Evolutionary conservation across 768 basidiomycete genomes (phyloP).

Genomic region (Trametes sanguinea): DNA sequence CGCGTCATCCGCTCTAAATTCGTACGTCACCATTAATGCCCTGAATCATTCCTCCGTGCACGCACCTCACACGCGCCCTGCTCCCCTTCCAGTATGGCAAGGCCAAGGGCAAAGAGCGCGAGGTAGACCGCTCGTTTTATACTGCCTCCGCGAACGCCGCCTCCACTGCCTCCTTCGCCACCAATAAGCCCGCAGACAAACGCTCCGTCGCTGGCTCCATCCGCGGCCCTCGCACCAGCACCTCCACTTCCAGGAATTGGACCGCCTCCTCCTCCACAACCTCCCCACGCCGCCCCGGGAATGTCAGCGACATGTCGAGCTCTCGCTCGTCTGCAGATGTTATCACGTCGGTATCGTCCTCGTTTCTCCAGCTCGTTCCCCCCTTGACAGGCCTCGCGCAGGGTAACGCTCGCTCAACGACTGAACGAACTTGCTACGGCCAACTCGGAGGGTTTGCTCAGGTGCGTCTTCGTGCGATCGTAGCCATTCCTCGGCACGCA

Average conservation of each 20-base stretch:
- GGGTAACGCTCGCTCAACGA: conserved; percentile 76
- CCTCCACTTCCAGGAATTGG: conserved; percentile 23
- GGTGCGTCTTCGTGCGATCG: conserved; percentile 39
- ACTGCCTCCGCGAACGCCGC: conserved; percentile 21
- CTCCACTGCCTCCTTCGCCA: conserved; percentile 21
- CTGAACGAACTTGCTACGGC: conserved; percentile 80
- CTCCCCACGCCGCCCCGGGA: conserved; percentile 16
- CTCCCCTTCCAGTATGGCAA: conserved; percentile 33
- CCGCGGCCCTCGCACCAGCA: conserved; percentile 18
- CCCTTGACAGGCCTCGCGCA: conserved; percentile 36
- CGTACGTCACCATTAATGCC: conserved; percentile 30
- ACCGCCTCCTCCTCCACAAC: conserved; percentile 19
- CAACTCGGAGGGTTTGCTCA: conserved; percentile 77
- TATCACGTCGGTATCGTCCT: conserved; percentile 34
- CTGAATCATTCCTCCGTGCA: conserved; percentile 5
- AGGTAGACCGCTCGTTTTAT: conserved; percentile 23
- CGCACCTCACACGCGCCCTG: conserved; percentile 10
- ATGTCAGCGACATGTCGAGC: conserved; percentile 21
- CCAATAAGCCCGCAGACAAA: conserved; percentile 25
- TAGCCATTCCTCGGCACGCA: background rate
- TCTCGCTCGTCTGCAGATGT: conserved; percentile 33
- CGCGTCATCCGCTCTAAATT: conserved; percentile 42
- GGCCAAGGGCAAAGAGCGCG: conserved; percentile 35
- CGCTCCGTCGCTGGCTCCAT: conserved; percentile 24
- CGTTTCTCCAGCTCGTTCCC: conserved; percentile 20